Evolutionary conservation across 2,329 filamentous ascomycete genomes (phyloP).

Genomic region (Teratosphaeria nubilosa): DNA sequence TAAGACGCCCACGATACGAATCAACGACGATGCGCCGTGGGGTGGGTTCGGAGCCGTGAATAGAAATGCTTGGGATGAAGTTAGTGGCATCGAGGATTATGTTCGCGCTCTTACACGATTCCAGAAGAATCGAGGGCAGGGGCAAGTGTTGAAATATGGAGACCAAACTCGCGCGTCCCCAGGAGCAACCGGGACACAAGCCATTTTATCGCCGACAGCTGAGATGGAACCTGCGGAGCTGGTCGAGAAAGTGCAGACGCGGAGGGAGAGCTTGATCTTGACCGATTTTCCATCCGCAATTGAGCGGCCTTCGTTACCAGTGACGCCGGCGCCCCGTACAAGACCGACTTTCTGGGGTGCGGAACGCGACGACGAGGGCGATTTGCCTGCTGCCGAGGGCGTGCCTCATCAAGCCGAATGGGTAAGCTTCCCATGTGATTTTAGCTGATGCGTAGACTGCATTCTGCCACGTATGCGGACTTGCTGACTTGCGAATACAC

Average conservation of each 20-base stretch:
- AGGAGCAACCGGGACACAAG: slow-evolving; percentile 5
- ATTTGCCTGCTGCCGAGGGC: slow-evolving; percentile 66
- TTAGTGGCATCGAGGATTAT: slow-evolving; percentile 79
- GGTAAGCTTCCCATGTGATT: slow-evolving; percentile 59
- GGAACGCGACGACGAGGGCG: slow-evolving; percentile 45
- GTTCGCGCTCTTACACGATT: slow-evolving; percentile 60
- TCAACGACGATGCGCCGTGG: slow-evolving; percentile 53
- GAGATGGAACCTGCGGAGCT: slow-evolving; percentile 17
- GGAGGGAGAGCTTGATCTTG: slow-evolving; percentile 53
- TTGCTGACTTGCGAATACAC: slow-evolving; percentile 4
- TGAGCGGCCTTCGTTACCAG: slow-evolving; percentile 79
- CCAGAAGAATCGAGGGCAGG: slow-evolving; percentile 46
- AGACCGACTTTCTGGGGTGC: slow-evolving; percentile 58
- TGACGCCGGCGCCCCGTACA: slow-evolving; percentile 74
- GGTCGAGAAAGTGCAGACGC: slow-evolving; percentile 21
- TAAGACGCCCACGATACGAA: slow-evolving; percentile 37
- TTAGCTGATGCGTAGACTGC: neutral
- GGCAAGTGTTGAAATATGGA: slow-evolving; percentile 5
- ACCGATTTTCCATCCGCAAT: slow-evolving; percentile 79
- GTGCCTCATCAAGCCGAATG: slow-evolving; percentile 83
- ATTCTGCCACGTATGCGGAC: neutral
- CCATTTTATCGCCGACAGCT: slow-evolving; percentile 14
- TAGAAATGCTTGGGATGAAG: slow-evolving; percentile 82
- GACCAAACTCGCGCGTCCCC: neutral
- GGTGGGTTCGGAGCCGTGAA: slow-evolving; percentile 55